Percentiles rank a stretch among this genome's conserved stretches.
phyloP scores from a whole-genome alignment of 2,329 filamentous ascomycete species.

The Trichoderma aggressivum region DNA sequence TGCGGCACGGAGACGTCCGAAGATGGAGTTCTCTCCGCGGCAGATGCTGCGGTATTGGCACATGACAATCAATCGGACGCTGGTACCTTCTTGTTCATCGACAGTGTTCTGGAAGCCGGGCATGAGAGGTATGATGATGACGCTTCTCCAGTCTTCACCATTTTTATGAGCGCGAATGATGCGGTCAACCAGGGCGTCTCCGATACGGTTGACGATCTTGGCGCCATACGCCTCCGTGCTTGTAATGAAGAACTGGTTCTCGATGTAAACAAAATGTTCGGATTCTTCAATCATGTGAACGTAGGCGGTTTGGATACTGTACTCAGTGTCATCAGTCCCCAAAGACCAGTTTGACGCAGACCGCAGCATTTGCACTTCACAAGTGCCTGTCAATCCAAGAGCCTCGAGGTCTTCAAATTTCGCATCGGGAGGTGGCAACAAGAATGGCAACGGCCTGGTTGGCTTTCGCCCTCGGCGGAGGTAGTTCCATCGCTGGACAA shows the following conservation, averaged over 20 bases:
- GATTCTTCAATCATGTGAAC: constrained; percentile 92
- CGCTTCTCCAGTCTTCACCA: constrained; percentile 83
- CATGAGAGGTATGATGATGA: constrained; percentile 90
- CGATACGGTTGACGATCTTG: constrained; percentile 88
- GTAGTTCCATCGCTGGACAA: constrained; percentile 98
- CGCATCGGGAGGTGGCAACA: constrained; percentile 91
- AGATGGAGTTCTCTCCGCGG: constrained; percentile 87
- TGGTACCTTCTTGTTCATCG: constrained; percentile 88
- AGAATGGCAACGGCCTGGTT: constrained; percentile 86
- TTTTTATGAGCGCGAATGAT: constrained; percentile 81
- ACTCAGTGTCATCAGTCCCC: constrained; percentile 81
- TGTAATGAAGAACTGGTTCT: constrained; percentile 98
- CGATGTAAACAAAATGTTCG: constrained; percentile 96
- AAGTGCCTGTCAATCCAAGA: constrained; percentile 86
- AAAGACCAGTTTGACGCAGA: constrained; percentile 91
- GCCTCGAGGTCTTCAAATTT: constrained; percentile 80
- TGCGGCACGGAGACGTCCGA: constrained; percentile 72
- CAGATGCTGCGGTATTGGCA: constrained; percentile 97
- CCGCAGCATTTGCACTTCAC: constrained; percentile 91
- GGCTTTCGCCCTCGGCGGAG: constrained; percentile 89
- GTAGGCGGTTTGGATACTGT: constrained; percentile 95
- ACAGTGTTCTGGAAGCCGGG: constrained; percentile 98
- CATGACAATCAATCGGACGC: constrained; percentile 91
- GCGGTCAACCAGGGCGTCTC: constrained; percentile 88
- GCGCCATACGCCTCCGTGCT: constrained; percentile 85